Conservation (phyloP, 2,329 filamentous ascomycete species). For the Paracamarosporium sp. region DNA sequence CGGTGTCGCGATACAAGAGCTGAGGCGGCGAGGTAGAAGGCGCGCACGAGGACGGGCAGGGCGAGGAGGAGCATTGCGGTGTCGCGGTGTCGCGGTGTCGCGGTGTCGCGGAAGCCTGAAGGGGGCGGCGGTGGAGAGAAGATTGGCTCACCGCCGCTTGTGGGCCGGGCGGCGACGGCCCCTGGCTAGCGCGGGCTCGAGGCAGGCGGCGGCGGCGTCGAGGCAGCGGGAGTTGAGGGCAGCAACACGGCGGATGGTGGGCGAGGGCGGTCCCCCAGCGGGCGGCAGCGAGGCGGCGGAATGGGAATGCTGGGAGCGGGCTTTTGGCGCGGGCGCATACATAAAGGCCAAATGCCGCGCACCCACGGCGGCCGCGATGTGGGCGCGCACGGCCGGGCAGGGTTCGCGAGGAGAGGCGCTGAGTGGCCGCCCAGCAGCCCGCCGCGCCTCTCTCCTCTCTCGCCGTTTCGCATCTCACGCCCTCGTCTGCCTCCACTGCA, state of each 20-base stretch:
- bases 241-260: too few species aligned
- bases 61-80: conserved; percentile 5
- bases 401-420: conserved; percentile 4
- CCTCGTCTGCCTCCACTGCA: conserved; percentile 4
- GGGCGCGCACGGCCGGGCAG: conserved; percentile 2
- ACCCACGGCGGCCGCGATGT: too few species aligned
- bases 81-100: not conserved
- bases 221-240: not conserved
- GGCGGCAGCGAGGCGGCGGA: too few species aligned
- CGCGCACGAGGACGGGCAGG: conserved; percentile 27
- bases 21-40: conserved; percentile 46
- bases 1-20: conserved; percentile 48
- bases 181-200: not conserved
- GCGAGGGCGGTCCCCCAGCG: too few species aligned
- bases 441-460: conserved; percentile 2
- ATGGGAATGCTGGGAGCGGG: too few species aligned
- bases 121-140: not conserved
- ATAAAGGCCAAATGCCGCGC: too few species aligned
- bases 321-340: too few species aligned
- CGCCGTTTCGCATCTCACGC: not conserved
- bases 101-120: not conserved
- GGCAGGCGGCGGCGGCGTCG: not conserved
- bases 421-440: conserved; percentile 4
- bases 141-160: not conserved
- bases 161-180: not conserved